Conservation (phyloP, 148 eudicot genomes). For the Rhododendron henanense region DNA sequence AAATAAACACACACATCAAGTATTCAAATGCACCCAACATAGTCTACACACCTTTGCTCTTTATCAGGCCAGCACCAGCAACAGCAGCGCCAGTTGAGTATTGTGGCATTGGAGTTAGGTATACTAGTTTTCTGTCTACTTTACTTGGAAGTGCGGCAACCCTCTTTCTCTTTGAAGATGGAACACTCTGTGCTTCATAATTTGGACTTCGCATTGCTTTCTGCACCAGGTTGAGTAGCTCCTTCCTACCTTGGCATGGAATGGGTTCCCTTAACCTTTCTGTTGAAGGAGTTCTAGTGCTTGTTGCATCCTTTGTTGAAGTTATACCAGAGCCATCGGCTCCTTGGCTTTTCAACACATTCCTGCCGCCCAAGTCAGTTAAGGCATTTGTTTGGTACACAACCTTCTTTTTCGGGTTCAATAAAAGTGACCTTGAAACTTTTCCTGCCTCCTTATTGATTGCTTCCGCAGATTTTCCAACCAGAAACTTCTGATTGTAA, state of each 20-base stretch:
- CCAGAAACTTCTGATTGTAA: conserved; percentile 38
- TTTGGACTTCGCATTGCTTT: conserved; percentile 57
- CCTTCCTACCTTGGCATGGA: conserved; percentile 69
- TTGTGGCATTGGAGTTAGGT: conserved; percentile 81
- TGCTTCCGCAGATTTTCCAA: conserved; percentile 32
- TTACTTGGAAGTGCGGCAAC: conserved; percentile 67
- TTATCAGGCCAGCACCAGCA: conserved; percentile 62
- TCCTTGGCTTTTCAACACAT: conserved; percentile 69
- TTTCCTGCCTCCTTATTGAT: conserved; percentile 31
- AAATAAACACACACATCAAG: not conserved
- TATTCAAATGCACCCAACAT: conserved; percentile 1
- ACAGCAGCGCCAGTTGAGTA: conserved; percentile 52
- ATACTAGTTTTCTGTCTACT: conserved; percentile 35
- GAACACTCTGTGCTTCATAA: conserved; percentile 35
- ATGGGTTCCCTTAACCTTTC: conserved; percentile 78
- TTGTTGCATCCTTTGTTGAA: conserved; percentile 75
- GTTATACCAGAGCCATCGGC: conserved; percentile 93
- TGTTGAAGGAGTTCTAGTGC: conserved; percentile 56
- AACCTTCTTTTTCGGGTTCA: conserved; percentile 45
- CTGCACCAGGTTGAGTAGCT: conserved; percentile 64
- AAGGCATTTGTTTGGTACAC: conserved; percentile 29
- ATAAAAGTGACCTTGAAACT: conserved; percentile 29
- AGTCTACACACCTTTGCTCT: conserved; percentile 46
- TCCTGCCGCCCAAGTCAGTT: conserved; percentile 30
- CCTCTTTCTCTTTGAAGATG: conserved; percentile 74